Base-by-base conservation (phyloP, 306 rosid genomes). In the Quillaja saponaria region DNA sequence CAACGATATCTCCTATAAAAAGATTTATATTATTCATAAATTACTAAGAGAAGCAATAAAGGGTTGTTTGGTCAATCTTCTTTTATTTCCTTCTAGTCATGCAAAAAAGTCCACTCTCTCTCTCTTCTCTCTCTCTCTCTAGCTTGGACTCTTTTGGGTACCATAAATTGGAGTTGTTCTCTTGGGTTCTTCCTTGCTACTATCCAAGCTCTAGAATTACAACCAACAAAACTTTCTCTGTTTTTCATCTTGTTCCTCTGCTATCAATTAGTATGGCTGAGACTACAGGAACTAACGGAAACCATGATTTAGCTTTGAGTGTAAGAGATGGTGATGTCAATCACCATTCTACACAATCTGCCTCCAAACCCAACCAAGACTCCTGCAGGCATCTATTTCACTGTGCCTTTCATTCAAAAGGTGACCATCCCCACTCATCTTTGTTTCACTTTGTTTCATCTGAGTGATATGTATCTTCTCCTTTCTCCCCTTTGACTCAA, bases 401-500 rank as follows among this genome's bases (percentile, higher is more conserved):
- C 81, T 31, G 69, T 84, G 1, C 71, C 77, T 68, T 82, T 91
- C 77, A 38, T 84, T 44, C 98, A 88, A 56, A 86, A 88, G 98
- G 98, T 88, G 42, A 10, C 10, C 40, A 37, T 37, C 31, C 20
- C 44, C 16, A 28, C 13, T 15, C 61, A 37, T 37, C 40, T 9
- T 16, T 46, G 13, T 50, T 42, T 42, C 15, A 20, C 18, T 5
- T 46, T n/a, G n/a, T n/a, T n/a, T n/a, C n/a, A n/a, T n/a, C n/a
- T n/a, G n/a, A n/a, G n/a, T n/a, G n/a, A n/a, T n/a, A n/a, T n/a
- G n/a, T n/a, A n/a, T n/a, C n/a, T n/a, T n/a, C n/a, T n/a, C n/a
- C n/a, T n/a, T n/a, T n/a, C n/a, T n/a, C n/a, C n/a, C n/a, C n/a
- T n/a, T n/a, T n/a, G n/a, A n/a, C n/a, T n/a, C n/a, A n/a, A n/a